Evolutionary conservation across 1,139 yeast species (phyloP).

Genomic region (Geotrichum siamense): DNA sequence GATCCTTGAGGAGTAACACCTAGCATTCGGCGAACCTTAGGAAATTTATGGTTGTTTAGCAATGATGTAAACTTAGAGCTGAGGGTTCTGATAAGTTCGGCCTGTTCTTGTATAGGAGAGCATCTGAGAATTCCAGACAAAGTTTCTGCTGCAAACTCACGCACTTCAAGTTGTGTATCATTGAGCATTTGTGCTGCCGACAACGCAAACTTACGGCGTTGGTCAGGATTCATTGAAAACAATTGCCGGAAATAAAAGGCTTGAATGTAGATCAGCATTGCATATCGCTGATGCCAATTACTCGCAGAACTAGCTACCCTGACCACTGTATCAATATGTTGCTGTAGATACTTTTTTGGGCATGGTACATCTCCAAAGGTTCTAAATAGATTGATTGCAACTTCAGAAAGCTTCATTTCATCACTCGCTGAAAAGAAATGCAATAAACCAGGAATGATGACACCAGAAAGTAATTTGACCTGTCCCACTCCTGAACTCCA

Average conservation of each 20-base stretch:
- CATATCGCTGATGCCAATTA: conserved; percentile 61
- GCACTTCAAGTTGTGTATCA: conserved; percentile 63
- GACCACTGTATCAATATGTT: conserved; percentile 48
- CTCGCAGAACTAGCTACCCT: conserved; percentile 38
- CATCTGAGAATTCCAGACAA: conserved; percentile 78
- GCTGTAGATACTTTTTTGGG: conserved; percentile 40
- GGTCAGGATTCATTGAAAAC: conserved; percentile 45
- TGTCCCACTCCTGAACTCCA: conserved; percentile 25
- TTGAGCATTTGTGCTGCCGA: conserved; percentile 50
- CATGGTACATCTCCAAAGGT: conserved; percentile 55
- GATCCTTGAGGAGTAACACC: conserved; percentile 20
- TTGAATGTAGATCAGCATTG: conserved; percentile 65
- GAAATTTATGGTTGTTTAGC: conserved; percentile 30
- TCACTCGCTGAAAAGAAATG: conserved; percentile 66
- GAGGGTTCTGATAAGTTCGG: conserved; percentile 34
- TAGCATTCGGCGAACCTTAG: conserved; percentile 13
- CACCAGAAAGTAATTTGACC: conserved; percentile 33
- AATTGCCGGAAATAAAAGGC: conserved; percentile 69
- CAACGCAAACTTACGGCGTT: conserved; percentile 47
- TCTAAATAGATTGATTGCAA: conserved; percentile 49
- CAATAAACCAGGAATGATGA: conserved; percentile 66
- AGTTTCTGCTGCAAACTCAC: conserved; percentile 69
- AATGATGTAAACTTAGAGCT: conserved; percentile 38
- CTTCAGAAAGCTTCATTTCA: conserved; percentile 63
- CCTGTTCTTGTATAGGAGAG: conserved; percentile 54